Evolutionary conservation across 352 stramenopile genomes (phyloP).

Genomic region (Phytopythium montanum): DNA sequence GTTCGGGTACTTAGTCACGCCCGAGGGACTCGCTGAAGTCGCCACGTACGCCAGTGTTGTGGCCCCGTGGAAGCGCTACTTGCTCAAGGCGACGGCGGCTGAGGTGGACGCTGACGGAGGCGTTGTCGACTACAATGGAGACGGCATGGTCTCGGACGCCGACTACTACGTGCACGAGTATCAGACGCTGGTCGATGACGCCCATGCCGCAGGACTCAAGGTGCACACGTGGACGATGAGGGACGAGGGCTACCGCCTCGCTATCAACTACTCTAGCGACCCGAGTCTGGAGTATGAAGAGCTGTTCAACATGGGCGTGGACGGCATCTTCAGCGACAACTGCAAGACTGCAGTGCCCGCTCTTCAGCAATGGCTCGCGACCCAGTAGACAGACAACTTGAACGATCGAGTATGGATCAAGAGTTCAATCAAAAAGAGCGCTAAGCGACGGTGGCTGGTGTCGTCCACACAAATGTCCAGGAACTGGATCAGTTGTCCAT

Average conservation of each 20-base stretch:
- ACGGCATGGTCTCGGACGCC: slow-evolving; percentile 52
- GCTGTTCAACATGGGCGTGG: slow-evolving; percentile 57
- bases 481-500: slow-evolving; percentile 22
- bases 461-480: background rate
- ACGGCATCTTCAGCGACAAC: slow-evolving; percentile 63
- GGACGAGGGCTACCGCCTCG: slow-evolving; percentile 59
- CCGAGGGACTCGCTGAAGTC: slow-evolving; percentile 51
- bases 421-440: background rate
- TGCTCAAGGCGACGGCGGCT: slow-evolving; percentile 51
- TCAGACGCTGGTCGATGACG: slow-evolving; percentile 42
- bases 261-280: slow-evolving; percentile 60
- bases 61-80: slow-evolving; percentile 80
- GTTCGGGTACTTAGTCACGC: slow-evolving; percentile 50
- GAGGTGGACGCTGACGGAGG: slow-evolving; percentile 37
- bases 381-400: slow-evolving; percentile 11
- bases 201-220: slow-evolving; percentile 51
- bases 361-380: slow-evolving; percentile 31
- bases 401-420: background rate
- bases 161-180: slow-evolving; percentile 53
- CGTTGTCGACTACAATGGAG: slow-evolving; percentile 57
- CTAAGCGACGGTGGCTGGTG: background rate
- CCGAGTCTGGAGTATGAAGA: slow-evolving; percentile 57
- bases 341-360: slow-evolving; percentile 47
- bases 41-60: slow-evolving; percentile 67
- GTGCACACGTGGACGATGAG: slow-evolving; percentile 68